Conservation (phyloP, 306 rosid genomes). For the Mimosa pudica region DNA sequence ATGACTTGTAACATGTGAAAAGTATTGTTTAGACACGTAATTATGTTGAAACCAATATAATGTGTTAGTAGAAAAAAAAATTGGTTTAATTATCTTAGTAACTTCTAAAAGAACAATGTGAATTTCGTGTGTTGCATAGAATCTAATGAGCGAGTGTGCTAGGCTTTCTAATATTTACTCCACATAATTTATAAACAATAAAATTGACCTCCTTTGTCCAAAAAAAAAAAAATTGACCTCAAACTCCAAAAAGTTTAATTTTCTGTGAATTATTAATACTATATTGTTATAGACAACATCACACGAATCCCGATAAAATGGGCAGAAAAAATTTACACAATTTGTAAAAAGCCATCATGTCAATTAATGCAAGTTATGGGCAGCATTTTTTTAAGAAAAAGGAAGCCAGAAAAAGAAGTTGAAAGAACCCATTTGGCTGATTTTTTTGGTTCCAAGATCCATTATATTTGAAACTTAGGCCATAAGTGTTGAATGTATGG, state of each 20-base stretch:
- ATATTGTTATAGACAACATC: too few relatives aligned
- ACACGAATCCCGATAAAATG: neutral
- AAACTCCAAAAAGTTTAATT: too few relatives aligned
- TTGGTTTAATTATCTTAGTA: neutral
- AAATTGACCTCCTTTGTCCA: too few relatives aligned
- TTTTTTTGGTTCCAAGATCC: neutral
- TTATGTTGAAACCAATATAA: too few relatives aligned
- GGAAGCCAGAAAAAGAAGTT: neutral
- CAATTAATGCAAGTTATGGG: neutral
- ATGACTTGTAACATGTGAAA: neutral
- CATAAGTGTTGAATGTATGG: neutral
- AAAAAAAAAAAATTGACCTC: too few relatives aligned
- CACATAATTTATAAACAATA: too few relatives aligned
- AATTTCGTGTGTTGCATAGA: neutral
- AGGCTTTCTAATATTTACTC: too few relatives aligned
- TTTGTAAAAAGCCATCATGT: neutral
- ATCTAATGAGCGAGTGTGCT: neutral
- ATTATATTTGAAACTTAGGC: neutral
- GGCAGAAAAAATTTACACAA: neutral
- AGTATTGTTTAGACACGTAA: neutral
- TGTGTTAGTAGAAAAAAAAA: too few relatives aligned
- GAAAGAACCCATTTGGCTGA: neutral
- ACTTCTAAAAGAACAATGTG: neutral
- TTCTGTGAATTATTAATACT: too few relatives aligned
- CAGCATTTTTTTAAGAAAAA: neutral